Base-by-base conservation (phyloP, 1,139 yeast species). In the Sugiyamaella pinicola region DNA sequence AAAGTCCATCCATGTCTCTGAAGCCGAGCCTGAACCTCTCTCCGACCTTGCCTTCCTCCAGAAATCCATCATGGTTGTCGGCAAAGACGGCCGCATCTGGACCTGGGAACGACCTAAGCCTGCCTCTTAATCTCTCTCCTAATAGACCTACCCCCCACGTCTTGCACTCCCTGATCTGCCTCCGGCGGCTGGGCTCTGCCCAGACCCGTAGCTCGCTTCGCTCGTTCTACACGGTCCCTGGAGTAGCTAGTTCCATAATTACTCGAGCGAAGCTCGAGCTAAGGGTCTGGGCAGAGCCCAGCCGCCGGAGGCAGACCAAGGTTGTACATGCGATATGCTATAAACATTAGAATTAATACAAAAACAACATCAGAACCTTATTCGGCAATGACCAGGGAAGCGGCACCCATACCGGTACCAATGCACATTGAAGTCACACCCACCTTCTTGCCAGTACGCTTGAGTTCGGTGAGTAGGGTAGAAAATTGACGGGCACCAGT, bases 371-470 rank as follows among this genome's bases (percentile, higher is more conserved):
- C 21, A 39, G 8, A 12, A 43, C 21, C 31, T 26, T 47, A 24
- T 55, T 88, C 97, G 67, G 78, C 84, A 52, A 89, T 78, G 64
- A 90, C 78, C 52, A 90, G 75, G 26, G 95, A 86, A 52, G 98
- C 98, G 51, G 97, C 97, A 64, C 98, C 98, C 96, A 90, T 91
- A 67, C 98, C 98, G 42, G 96, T 89, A 68, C 98, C 98, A 63
- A 91, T 85, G 76, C 98, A 91, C 98, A 91, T 91, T 59, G 95
- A 86, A 26, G 95, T 87, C 56, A 91, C 84, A 63, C 97, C 97
- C 60, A 89, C 74, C 74, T 89, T 84, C 65, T 95, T 95, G 46
- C 80, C 74, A 22, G 73, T 66, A 51, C 72, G 65, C 71, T 85
- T 75, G 66, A 91, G 79, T 73, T 89, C 91, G 67, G 93, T 80